Conservation (phyloP, 495 filamentous ascomycete genomes). For the Filosporella fistucella region DNA sequence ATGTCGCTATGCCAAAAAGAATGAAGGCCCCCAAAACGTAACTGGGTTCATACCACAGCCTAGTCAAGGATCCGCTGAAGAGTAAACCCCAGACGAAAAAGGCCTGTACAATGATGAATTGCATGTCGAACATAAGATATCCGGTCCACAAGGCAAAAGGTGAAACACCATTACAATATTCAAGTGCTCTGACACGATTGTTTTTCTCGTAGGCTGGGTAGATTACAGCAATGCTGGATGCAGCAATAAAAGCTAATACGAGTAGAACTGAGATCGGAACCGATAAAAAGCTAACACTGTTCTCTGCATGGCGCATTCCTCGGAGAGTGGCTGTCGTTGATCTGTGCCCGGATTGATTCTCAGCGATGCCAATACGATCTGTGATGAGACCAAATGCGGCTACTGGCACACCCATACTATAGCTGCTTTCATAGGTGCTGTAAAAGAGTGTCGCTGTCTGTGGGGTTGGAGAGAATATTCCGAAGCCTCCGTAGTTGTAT, state of each 20-base stretch:
- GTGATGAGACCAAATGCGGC: constrained; percentile 14
- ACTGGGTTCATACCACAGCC: constrained; percentile 11
- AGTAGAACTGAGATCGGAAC: constrained; percentile 12
- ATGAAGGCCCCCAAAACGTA: constrained; percentile 18
- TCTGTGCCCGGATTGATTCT: constrained; percentile 1
- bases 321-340: not conserved
- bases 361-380: constrained; percentile 14
- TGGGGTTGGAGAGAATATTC: constrained; percentile 16
- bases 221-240: constrained; percentile 13
- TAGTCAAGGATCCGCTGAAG: constrained; percentile 10
- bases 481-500: constrained; percentile 1
- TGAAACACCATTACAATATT: constrained; percentile 22
- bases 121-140: constrained; percentile 20
- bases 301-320: constrained; percentile 3
- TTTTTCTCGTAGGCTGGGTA: constrained; percentile 19
- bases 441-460: constrained; percentile 12
- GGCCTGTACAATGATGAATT: constrained; percentile 19
- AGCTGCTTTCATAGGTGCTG: not conserved
- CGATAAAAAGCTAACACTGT: constrained; percentile 1
- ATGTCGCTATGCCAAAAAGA: constrained; percentile 21
- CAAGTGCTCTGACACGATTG: constrained; percentile 19
- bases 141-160: constrained; percentile 19
- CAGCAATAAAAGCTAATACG: constrained; percentile 14
- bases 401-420: not conserved
- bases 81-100: constrained; percentile 18